Base-by-base conservation (phyloP, 106 monocot genomes). In the Amphibolis antarctica region DNA sequence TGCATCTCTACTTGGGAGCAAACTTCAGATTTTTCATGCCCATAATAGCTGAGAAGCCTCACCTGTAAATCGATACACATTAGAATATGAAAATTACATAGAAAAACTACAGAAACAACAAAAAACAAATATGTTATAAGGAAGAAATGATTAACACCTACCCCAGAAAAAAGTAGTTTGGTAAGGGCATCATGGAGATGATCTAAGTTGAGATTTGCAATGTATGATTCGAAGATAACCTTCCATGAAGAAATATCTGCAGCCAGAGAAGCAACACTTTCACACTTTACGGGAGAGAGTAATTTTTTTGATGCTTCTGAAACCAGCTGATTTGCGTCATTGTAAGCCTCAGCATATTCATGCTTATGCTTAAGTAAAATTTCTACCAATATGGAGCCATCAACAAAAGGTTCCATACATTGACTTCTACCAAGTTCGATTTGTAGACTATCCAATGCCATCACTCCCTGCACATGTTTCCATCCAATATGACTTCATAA, bases 181-280 rank as follows among this genome's bases (percentile, higher is more conserved):
- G 24, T 36, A 22, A 79, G 23, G 57, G 68, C 29, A 70, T 73
- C 69, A 74, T 70, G 62, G 17, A 89, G 64, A 52, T 55, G 60
- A 20, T 86, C 79, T 10, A 93, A 64, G 56, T 79, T 70, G 54
- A 93, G 51, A 54, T 76, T 70, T 44, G 6, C 25, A 24, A 69
- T 51, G 50, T 67, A 76, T 28, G 69, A 74, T 57, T 67, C 58
- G 53, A 94, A 80, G 57, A 80, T 31, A 55, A n/a, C 55, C 49
- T 79, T 84, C 86, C 88, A 89, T 14, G 59, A 79, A 60, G 82
- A 76, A 60, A 89, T 74, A 50, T 80, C 67, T 18, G 53, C 63
- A 42, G 51, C 28, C 9, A 59, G 54, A 59, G 56, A 51, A 29
- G 66, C 69, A 62, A 60, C 69, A 75, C 15, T 50, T 60, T 59